A percentile compares a stretch with the other conserved stretches of the same genome.
Conservation (phyloP, 441 rosid genomes). For the Biscutella laevigata region DNA sequence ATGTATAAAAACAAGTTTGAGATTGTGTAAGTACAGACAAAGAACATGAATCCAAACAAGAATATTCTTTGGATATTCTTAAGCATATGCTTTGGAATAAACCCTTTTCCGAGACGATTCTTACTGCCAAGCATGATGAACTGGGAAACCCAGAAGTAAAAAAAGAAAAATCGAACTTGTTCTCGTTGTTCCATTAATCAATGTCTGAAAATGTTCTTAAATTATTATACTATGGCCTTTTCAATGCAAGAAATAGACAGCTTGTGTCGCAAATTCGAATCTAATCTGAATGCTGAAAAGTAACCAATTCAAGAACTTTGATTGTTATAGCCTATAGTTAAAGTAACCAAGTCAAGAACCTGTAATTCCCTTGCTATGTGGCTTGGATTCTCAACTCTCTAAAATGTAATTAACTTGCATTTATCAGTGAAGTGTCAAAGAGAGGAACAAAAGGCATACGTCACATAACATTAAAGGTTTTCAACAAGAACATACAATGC, state of each 20-base stretch:
- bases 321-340: too few relatives aligned
- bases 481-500: constrained; percentile 1
- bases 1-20: constrained; percentile 20
- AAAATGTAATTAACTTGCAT: constrained; percentile 3
- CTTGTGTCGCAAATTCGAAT: background rate
- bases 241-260: constrained; percentile 9
- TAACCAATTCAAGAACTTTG: too few relatives aligned
- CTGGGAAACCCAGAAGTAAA: background rate
- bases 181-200: background rate
- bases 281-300: background rate
- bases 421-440: background rate
- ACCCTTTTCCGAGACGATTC: constrained; percentile 7
- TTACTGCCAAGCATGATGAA: constrained; percentile 21
- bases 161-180: background rate
- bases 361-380: constrained; percentile 4
- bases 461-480: background rate
- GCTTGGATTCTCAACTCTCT: constrained; percentile 13
- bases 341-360: constrained; percentile 11
- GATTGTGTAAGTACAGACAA: constrained; percentile 11
- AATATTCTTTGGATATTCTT: constrained; percentile 24
- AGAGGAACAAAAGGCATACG: background rate
- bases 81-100: constrained; percentile 30
- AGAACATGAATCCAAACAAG: constrained; percentile 17
- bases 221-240: background rate
- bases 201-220: constrained; percentile 2